phyloP scores from a whole-genome alignment of 441 rosid species.

The Bruguiera hainesii region DNA sequence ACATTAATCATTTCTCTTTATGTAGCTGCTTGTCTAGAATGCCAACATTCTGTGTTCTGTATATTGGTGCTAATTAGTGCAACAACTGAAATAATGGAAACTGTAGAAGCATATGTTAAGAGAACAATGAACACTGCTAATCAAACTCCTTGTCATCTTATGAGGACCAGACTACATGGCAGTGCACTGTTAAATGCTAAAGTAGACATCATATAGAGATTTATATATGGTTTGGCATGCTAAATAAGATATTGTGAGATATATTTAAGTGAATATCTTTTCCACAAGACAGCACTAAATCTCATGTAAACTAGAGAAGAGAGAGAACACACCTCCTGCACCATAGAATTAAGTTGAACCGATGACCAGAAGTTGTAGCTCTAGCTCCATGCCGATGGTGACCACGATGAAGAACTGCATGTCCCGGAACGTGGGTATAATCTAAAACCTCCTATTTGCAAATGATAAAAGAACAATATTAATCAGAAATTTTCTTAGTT shows the following conservation, averaged over 20 bases:
- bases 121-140: too few relatives aligned
- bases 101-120: too few relatives aligned
- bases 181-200: not conserved
- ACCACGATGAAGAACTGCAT: constrained; percentile 82
- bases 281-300: constrained; percentile 16
- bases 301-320: constrained; percentile 27
- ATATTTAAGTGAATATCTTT: constrained; percentile 1
- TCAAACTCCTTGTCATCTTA: too few relatives aligned
- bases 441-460: constrained; percentile 59
- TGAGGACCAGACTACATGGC: too few relatives aligned
- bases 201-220: not conserved
- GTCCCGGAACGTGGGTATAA: constrained; percentile 63
- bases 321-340: constrained; percentile 65
- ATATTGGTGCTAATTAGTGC: too few relatives aligned
- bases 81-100: too few relatives aligned
- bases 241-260: not conserved
- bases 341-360: constrained; percentile 77
- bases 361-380: constrained; percentile 76
- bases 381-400: constrained; percentile 92
- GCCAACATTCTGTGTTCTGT: not conserved
- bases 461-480: constrained; percentile 6
- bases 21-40: not conserved
- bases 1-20: not conserved
- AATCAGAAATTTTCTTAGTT: not conserved
- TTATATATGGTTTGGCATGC: not conserved